Evolutionary conservation across 768 basidiomycete species (phyloP).

Genomic region (Paxillus ammoniavirescens): DNA sequence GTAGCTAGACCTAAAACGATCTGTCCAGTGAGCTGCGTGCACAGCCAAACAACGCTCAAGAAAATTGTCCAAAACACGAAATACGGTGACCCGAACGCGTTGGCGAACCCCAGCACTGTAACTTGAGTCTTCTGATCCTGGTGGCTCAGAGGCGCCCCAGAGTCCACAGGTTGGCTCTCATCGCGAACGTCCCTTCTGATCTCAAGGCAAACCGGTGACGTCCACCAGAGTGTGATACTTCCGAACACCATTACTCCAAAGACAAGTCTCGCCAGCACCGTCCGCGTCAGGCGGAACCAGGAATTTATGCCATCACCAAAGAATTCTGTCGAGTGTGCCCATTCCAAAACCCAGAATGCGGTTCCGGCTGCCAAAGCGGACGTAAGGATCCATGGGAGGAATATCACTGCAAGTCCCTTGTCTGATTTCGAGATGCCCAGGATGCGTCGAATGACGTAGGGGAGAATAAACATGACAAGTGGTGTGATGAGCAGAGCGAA

Average conservation of each 20-base stretch:
- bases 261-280: constrained; percentile 58
- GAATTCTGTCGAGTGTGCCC: constrained; percentile 57
- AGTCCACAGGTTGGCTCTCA: constrained; percentile 15
- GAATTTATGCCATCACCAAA: constrained; percentile 41
- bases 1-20: constrained; percentile 63
- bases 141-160: constrained; percentile 5
- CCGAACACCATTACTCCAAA: constrained; percentile 51
- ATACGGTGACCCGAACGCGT: constrained; percentile 87
- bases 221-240: constrained; percentile 67
- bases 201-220: constrained; percentile 71
- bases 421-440: constrained; percentile 71
- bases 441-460: constrained; percentile 53
- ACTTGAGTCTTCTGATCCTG: constrained; percentile 42
- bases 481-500: constrained; percentile 58
- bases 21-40: constrained; percentile 82
- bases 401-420: constrained; percentile 63
- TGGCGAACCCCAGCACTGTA: constrained; percentile 80
- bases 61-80: constrained; percentile 74
- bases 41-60: constrained; percentile 51
- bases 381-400: constrained; percentile 58
- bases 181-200: constrained; percentile 39
- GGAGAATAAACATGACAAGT: constrained; percentile 54
- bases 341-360: constrained; percentile 80
- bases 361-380: constrained; percentile 59
- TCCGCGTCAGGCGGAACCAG: constrained; percentile 51